Evolutionary conservation across 441 rosid genomes (phyloP), one percentile per base, ranked within the genome.

Genomic region (Omphalea diandra): DNA sequence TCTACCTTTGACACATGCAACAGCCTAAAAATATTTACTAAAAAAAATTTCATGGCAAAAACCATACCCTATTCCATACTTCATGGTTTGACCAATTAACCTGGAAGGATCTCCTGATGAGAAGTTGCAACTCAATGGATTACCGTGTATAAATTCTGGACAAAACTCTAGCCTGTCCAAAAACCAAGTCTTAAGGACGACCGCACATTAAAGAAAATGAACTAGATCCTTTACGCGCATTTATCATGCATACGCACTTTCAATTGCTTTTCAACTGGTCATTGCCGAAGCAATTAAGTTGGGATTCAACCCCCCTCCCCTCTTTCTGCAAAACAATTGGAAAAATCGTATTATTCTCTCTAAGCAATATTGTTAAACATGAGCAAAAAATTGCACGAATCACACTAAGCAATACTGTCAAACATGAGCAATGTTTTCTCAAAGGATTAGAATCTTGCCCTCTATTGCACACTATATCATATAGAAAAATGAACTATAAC

Each of bases 241-340:
- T n/a, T n/a, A n/a, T n/a, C n/a, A n/a, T n/a, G n/a, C n/a, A n/a
- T n/a, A n/a, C n/a, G n/a, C n/a, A n/a, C n/a, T 18, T 68, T 14
- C 12, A 17, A 14, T 9, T 5, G 38, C 60, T 27, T 36, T 7
- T 40, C 9, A 66, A 11, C 50, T 8, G 29, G 29, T 63, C 53
- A 43, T 22, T n/a, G 8, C 65, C n/a, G 44, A 44, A 35, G 33
- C 59, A 47, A 70, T 22, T 54, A 50, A 22, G 20, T 38, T 53
- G 55, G 20, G 43, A 20, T 70, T 66, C 7, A 17, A 47, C 35
- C 60, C n/a, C n/a, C n/a, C n/a, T n/a, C n/a, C n/a, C 43, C 36
- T 36, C 35, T 47, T 71, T 54, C 75, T 71, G 75, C 61, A 54
- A 20, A 47, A 54, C 26, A 70, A 44, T 18, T 26, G n/a, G n/a